These are phyloP conservation scores for Hevea brasiliensis DNA, from an alignment of 345 rosid genomes.

Conservation along the genomic window DNA sequence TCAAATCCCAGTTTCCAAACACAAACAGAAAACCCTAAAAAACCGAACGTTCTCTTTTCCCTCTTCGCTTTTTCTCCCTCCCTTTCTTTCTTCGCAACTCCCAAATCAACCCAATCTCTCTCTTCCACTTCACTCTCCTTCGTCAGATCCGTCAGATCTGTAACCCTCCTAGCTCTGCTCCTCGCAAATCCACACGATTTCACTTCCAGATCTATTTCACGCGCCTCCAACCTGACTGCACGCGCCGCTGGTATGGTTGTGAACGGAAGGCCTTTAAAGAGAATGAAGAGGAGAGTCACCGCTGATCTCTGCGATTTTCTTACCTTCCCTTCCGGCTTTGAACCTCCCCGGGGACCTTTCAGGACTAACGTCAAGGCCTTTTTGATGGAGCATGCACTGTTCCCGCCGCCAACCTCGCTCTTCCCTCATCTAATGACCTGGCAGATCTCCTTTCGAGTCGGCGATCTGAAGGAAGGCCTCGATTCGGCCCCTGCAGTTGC, in stretches of 20 bases:
- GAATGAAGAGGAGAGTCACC: conserved; percentile 68
- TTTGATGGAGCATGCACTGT: conserved; percentile 44
- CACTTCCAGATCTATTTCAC: neutral
- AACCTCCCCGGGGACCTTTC: conserved; percentile 35
- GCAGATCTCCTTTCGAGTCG: conserved; percentile 57
- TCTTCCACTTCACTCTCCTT: conserved; percentile 2
- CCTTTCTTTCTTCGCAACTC: neutral
- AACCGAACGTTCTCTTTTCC: neutral
- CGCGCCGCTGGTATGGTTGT: conserved; percentile 50
- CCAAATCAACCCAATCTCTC: neutral
- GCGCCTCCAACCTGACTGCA: neutral
- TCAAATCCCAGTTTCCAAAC: neutral
- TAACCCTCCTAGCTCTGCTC: neutral
- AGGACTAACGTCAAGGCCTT: conserved; percentile 44
- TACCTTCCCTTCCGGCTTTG: conserved; percentile 42
- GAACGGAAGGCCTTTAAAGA: conserved; percentile 55
- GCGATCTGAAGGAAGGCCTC: conserved; percentile 37
- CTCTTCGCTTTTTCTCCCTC: neutral
- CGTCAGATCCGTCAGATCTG: conserved; percentile 4
- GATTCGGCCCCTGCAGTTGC: conserved; percentile 39
- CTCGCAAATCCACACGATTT: neutral
- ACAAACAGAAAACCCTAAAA: conserved; percentile 3
- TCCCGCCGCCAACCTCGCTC: conserved; percentile 50
- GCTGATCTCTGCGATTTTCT: conserved; percentile 62
- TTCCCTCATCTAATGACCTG: conserved; percentile 56